Conservation (phyloP, 768 basidiomycete genomes). For the Lactifluus pinguis region DNA sequence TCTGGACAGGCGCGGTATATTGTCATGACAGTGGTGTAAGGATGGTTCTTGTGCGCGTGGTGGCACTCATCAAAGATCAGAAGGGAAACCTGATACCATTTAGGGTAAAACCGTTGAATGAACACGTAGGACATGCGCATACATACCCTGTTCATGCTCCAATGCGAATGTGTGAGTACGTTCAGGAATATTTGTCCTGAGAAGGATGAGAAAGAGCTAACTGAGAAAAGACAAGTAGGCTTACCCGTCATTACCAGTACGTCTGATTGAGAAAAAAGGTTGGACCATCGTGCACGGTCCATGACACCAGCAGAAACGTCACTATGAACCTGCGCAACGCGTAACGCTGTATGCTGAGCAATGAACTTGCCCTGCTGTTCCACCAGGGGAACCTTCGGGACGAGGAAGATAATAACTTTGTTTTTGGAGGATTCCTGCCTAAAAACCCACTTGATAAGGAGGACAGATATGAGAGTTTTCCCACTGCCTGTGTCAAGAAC, state of each 20-base stretch:
- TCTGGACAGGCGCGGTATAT: constrained; percentile 41
- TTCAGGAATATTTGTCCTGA: constrained; percentile 79
- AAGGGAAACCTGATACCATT: constrained; percentile 38
- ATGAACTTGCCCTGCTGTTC: constrained; percentile 73
- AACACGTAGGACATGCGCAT: not conserved
- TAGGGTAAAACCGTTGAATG: not conserved
- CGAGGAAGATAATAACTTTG: constrained; percentile 71
- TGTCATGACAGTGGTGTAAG: constrained; percentile 50
- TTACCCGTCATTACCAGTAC: constrained; percentile 82
- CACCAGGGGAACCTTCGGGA: constrained; percentile 79
- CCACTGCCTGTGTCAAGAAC: constrained; percentile 52
- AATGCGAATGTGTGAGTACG: constrained; percentile 71
- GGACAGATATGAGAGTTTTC: constrained; percentile 51
- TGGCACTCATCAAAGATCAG: constrained; percentile 53
- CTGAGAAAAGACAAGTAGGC: constrained; percentile 2
- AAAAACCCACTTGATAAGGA: constrained; percentile 70
- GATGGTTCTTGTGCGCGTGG: constrained; percentile 46
- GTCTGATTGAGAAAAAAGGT: constrained; percentile 53
- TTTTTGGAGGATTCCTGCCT: constrained; percentile 38
- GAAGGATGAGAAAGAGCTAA: not conserved
- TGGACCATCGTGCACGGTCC: constrained; percentile 56
- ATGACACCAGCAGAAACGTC: constrained; percentile 62
- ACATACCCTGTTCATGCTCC: constrained; percentile 54
- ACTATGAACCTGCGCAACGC: constrained; percentile 62
- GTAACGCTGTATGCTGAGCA: constrained; percentile 50